phyloP scores from a whole-genome alignment of 1,139 yeast genomes.

The Nadsonia starkeyi-henricii region DNA sequence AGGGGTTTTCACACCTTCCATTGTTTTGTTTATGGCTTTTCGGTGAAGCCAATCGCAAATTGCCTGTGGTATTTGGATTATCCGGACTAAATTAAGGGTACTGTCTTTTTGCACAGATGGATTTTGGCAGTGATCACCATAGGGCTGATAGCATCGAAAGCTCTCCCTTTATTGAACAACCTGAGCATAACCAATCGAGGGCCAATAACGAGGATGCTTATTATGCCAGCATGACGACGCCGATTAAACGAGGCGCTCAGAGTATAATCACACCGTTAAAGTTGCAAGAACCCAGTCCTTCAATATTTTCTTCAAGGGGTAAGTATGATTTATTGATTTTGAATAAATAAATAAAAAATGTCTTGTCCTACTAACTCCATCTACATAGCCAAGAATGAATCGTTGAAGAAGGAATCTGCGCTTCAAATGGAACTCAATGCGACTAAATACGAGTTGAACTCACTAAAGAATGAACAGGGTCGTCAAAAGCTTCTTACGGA shows the following conservation, averaged over 20 bases:
- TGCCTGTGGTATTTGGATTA: too few species aligned
- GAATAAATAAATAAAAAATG: too few species aligned
- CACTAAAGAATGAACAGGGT: slow-evolving; percentile 21
- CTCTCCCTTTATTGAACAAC: neutral
- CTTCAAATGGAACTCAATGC: neutral
- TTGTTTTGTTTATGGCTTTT: too few species aligned
- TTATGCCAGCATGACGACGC: neutral
- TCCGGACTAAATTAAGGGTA: too few species aligned
- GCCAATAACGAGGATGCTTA: neutral
- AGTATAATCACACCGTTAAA: too few species aligned
- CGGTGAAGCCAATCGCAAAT: too few species aligned
- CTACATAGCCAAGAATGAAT: too few species aligned
- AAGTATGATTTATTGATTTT: neutral
- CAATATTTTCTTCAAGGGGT: too few species aligned
- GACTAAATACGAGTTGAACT: slow-evolving; percentile 19
- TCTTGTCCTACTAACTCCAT: too few species aligned
- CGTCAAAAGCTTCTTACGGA: slow-evolving; percentile 24
- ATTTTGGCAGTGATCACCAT: neutral
- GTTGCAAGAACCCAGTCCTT: too few species aligned
- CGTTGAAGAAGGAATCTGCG: neutral
- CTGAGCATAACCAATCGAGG: neutral
- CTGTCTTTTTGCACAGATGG: too few species aligned
- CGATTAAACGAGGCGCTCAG: neutral
- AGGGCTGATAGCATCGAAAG: neutral
- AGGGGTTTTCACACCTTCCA: too few species aligned